phyloP scores from a whole-genome alignment of 1,284 basidiomycete genomes.

The Porodaedalea pini region DNA sequence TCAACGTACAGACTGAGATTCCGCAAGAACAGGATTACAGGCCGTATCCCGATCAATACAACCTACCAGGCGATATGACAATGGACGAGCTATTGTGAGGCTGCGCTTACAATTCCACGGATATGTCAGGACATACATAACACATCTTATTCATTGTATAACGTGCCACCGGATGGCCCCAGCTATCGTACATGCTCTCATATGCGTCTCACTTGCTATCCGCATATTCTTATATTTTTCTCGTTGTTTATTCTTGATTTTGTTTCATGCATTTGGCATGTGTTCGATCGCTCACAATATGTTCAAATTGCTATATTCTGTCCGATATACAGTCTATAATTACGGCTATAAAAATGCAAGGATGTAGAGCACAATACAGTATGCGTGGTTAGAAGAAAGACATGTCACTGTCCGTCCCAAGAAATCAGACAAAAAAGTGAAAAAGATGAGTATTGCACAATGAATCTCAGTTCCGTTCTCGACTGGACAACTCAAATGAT shows the following conservation, averaged over 20 bases:
- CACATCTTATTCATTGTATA: no score
- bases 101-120: neutral
- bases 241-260: neutral
- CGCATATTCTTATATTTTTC: neutral
- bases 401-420: neutral
- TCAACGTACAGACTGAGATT: neutral
- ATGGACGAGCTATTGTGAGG: slow-evolving; percentile 15
- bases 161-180: no score
- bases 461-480: neutral
- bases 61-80: slow-evolving; percentile 13
- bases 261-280: neutral
- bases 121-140: no score
- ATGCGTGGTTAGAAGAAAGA: neutral
- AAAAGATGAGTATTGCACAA: neutral
- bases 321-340: neutral
- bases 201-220: neutral
- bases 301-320: no score
- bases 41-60: neutral
- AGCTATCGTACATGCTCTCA: no score
- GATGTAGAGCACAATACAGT: neutral
- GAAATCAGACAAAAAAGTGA: neutral
- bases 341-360: neutral
- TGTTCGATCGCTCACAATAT: neutral
- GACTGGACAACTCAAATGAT: slow-evolving; percentile 13
- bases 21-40: neutral